A percentile compares a stretch with the other conserved stretches of the same genome.
Evolutionary conservation across 2,329 filamentous ascomycete species (phyloP).

Genomic region (Diplocarpon rosae): DNA sequence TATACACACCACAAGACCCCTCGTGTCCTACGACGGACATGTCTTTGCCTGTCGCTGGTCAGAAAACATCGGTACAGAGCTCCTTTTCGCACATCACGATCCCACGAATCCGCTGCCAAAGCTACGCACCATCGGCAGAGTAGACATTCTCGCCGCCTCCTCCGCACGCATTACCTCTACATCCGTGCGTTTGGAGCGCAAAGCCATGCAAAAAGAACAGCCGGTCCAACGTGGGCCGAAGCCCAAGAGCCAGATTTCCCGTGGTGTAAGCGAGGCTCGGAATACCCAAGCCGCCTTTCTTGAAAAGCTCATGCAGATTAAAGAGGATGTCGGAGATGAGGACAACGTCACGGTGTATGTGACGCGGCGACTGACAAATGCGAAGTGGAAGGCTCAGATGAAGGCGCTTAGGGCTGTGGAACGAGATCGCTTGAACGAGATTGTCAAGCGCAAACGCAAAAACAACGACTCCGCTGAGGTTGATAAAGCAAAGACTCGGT

Average conservation of each 20-base stretch:
- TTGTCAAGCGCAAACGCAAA: constrained; percentile 6
- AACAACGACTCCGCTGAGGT: neutral
- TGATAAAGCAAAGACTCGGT: constrained; percentile 8
- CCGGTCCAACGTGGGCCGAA: neutral
- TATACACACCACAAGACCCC: constrained; percentile 62
- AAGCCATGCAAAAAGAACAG: constrained; percentile 14
- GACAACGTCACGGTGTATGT: constrained; percentile 55
- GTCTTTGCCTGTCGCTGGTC: constrained; percentile 75
- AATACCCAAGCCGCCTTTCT: constrained; percentile 45
- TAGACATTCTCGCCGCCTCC: constrained; percentile 63
- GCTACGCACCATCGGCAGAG: constrained; percentile 41
- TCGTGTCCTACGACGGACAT: constrained; percentile 69
- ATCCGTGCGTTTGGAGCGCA: constrained; percentile 45
- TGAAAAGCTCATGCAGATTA: constrained; percentile 53
- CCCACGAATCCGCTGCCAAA: constrained; percentile 32
- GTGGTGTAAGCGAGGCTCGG: constrained; percentile 23
- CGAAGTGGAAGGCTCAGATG: constrained; percentile 17
- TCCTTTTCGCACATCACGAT: constrained; percentile 53
- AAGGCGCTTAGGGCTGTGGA: constrained; percentile 13
- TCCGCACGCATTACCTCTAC: constrained; percentile 58
- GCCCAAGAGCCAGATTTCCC: constrained; percentile 15
- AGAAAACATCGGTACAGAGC: constrained; percentile 72
- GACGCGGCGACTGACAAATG: constrained; percentile 22
- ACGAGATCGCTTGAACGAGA: constrained; percentile 10
- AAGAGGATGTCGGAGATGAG: constrained; percentile 50